Evolutionary conservation across 176 grass and related monocot genomes (phyloP), one percentile per base, ranked within the genome.

Genomic region (Otatea glauca): DNA sequence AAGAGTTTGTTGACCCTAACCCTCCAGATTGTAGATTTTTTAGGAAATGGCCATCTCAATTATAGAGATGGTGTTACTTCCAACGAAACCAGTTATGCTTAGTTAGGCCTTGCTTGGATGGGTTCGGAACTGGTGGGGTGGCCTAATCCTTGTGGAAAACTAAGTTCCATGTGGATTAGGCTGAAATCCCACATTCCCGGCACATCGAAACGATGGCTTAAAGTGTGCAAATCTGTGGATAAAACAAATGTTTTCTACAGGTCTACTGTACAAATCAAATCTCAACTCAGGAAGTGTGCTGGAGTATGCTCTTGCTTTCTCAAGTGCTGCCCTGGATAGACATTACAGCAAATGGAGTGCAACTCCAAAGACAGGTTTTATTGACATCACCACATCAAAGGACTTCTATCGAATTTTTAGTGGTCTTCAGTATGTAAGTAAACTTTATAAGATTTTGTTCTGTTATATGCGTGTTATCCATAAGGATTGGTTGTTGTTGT

Each of bases 291-390:
- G 93, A 78, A 98, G 93, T 66, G 93, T 98, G 72, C 73, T 98
- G 32, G 96, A 98, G 88, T 98, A 98, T 89, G 89, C 91, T 71
- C 91, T 98, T 89, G 96, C 96, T 92, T 98, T 98, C 85, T 92
- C 91, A 54, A 98, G 93, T 90, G 96, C 96, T 60, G 93, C 93
- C 50, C 78, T 98, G 74, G 96, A 98, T 88, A 98, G 92, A 89
- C 88, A 98, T 70, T 98, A 98, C 80, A 98, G 83, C 72, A 98
- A 98, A 93, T 98, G 96, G 96, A 98, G 96, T 63, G 93, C 96
- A 55, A 88, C 93, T 81, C 96, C 96, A 75, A 98, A 98, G 85
- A 98, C 96, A 35, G 96, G 96, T 45, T 98, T 98, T 85, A 88
- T 98, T 69, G 93, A 98, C 83, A 98, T 98, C 53, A 98, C 96